These are phyloP conservation scores for Ramalina peruviana DNA, from an alignment of 495 filamentous ascomycete genomes.

Conservation along the genomic window DNA sequence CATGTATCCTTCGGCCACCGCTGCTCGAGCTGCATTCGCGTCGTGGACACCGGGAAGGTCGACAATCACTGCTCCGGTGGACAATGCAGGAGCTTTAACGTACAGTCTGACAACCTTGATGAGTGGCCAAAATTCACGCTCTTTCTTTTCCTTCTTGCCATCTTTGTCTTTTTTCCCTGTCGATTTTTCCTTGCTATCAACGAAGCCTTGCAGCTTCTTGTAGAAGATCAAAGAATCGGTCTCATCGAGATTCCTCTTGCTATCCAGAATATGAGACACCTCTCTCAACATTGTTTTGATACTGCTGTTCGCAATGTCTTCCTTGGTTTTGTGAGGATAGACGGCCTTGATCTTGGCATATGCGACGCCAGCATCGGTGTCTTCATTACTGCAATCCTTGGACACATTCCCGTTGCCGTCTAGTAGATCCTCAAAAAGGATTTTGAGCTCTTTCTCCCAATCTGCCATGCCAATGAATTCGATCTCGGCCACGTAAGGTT, in stretches of 20 bases:
- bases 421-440: conserved; percentile 36
- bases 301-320: conserved; percentile 27
- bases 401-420: conserved; percentile 32
- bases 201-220: conserved; percentile 29
- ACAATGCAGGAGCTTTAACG: conserved; percentile 38
- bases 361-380: conserved; percentile 36
- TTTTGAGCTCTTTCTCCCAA: conserved; percentile 41
- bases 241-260: conserved; percentile 26
- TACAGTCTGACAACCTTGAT: conserved; percentile 49
- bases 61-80: conserved; percentile 49
- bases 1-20: conserved; percentile 48
- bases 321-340: conserved; percentile 41
- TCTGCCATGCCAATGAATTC: conserved; percentile 44
- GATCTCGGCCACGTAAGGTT: conserved; percentile 45
- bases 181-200: conserved; percentile 39
- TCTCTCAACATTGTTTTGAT: conserved; percentile 28
- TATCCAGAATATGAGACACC: conserved; percentile 33
- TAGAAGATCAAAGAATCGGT: conserved; percentile 28
- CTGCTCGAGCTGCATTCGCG: conserved; percentile 48
- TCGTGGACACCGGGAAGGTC: conserved; percentile 27
- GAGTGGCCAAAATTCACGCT: conserved; percentile 51
- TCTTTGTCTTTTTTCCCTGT: conserved; percentile 22
- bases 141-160: conserved; percentile 19
- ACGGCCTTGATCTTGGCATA: conserved; percentile 52
- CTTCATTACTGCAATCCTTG: conserved; percentile 28